Percentiles rank a stretch among this genome's conserved stretches.
These are phyloP conservation scores for Fistulifera solaris DNA, from an alignment of 108 stramenopile genomes.

Conservation along the genomic window DNA sequence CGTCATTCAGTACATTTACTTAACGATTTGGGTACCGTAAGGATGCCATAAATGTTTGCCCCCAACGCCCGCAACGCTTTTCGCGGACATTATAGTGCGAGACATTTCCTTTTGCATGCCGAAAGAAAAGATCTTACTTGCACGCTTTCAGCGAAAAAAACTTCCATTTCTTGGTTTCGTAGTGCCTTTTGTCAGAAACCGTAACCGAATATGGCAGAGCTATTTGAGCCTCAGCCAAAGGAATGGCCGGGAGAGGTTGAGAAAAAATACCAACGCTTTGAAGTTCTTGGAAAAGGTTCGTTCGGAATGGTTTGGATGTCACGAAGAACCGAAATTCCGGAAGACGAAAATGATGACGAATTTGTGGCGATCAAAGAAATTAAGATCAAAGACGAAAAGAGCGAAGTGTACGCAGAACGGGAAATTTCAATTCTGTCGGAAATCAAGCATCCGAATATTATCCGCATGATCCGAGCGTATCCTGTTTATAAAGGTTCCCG, in stretches of 20 bases:
- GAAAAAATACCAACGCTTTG: conserved; percentile 59
- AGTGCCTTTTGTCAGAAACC: too few species aligned
- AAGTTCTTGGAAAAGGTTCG: conserved; percentile 32
- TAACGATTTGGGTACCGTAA: too few species aligned
- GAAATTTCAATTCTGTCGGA: conserved; percentile 69
- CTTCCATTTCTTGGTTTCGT: too few species aligned
- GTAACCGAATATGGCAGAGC: too few species aligned
- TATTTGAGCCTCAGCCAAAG: too few species aligned
- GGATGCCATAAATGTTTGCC: too few species aligned
- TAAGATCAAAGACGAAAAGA: conserved; percentile 48
- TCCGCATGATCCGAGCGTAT: conserved; percentile 55
- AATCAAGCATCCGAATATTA: conserved; percentile 64
- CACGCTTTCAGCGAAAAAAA: too few species aligned
- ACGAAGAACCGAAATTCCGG: conserved; percentile 14
- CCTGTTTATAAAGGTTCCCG: conserved; percentile 37
- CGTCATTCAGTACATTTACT: too few species aligned
- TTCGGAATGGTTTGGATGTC: conserved; percentile 76
- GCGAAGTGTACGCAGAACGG: conserved; percentile 57
- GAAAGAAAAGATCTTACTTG: too few species aligned
- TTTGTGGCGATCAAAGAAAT: conserved; percentile 78
- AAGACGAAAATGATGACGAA: conserved; percentile 37
- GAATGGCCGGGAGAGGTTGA: conserved; percentile 66
- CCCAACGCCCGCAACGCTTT: too few species aligned
- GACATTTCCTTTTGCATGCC: too few species aligned
- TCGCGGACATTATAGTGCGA: too few species aligned